These are phyloP conservation scores for Quercus phellos DNA, from an alignment of 331 rosid genomes.

Conservation along the genomic window DNA sequence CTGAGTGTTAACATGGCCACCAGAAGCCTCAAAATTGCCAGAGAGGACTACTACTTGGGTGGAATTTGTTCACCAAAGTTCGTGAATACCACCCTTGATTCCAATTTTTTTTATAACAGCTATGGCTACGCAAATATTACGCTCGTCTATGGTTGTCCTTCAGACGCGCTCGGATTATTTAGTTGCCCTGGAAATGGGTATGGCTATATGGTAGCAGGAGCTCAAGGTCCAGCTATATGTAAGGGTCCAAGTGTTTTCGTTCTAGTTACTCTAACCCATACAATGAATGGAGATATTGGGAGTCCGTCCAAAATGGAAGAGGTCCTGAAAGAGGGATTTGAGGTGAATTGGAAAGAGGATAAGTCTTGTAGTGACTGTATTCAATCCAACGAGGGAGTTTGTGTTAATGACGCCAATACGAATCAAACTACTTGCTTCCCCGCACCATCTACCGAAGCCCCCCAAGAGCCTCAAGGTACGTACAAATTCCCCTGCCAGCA, in stretches of 20 bases:
- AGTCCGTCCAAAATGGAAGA: not conserved
- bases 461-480: constrained; percentile 16
- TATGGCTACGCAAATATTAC: constrained; percentile 19
- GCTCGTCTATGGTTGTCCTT: constrained; percentile 27
- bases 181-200: fast-evolving
- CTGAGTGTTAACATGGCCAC: not conserved
- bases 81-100: constrained; percentile 30
- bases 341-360: constrained; percentile 36
- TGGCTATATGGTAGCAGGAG: too few species aligned
- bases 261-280: not conserved
- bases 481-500: not conserved
- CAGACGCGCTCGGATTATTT: fast-evolving
- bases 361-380: constrained; percentile 27
- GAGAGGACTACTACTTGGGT: constrained; percentile 33
- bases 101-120: constrained; percentile 17
- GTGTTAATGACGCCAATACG: constrained; percentile 25
- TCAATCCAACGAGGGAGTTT: constrained; percentile 20
- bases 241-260: constrained; percentile 4
- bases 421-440: constrained; percentile 22
- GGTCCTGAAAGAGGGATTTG: constrained; percentile 29
- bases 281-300: fast-evolving
- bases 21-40: constrained; percentile 28
- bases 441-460: too few species aligned
- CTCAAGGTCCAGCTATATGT: not conserved
- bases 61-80: constrained; percentile 32